These are phyloP conservation scores for Akanthomyces lecanii DNA, from an alignment of 2,329 filamentous ascomycete species.

Conservation along the genomic window DNA sequence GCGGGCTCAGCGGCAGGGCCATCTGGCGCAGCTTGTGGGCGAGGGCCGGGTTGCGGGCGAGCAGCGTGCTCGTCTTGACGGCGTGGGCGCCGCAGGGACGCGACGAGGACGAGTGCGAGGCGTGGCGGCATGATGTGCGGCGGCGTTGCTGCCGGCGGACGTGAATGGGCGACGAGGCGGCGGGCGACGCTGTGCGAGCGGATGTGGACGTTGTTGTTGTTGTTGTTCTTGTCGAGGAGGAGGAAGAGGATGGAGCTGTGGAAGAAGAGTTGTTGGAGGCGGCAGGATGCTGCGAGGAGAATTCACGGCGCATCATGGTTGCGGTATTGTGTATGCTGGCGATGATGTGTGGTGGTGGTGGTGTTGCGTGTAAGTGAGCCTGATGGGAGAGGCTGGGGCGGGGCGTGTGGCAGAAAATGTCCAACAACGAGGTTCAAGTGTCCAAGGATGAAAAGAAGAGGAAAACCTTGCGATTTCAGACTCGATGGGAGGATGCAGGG, in stretches of 20 bases:
- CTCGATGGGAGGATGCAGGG: neutral
- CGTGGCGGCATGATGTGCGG: slow-evolving; percentile 6
- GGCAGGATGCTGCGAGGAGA: slow-evolving; percentile 14
- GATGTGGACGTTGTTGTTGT: slow-evolving; percentile 23
- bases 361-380: slow-evolving; percentile 10
- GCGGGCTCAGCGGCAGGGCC: slow-evolving; percentile 60
- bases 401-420: neutral
- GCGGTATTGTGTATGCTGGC: neutral
- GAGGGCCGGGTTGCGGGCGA: slow-evolving; percentile 48
- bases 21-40: slow-evolving; percentile 61
- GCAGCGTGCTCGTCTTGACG: slow-evolving; percentile 29
- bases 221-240: slow-evolving; percentile 14
- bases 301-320: slow-evolving; percentile 16
- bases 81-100: slow-evolving; percentile 23
- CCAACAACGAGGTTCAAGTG: neutral
- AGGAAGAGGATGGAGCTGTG: slow-evolving; percentile 19
- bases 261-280: slow-evolving; percentile 17
- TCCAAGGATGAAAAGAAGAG: neutral
- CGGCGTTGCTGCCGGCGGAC: slow-evolving; percentile 17
- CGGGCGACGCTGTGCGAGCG: slow-evolving; percentile 29
- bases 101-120: neutral
- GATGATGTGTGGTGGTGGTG: neutral
- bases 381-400: neutral
- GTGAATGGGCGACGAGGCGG: slow-evolving; percentile 26
- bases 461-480: neutral